These are phyloP conservation scores for Leucocoprinus sp. DNA, from an alignment of 768 basidiomycete genomes.

Conservation along the genomic window DNA sequence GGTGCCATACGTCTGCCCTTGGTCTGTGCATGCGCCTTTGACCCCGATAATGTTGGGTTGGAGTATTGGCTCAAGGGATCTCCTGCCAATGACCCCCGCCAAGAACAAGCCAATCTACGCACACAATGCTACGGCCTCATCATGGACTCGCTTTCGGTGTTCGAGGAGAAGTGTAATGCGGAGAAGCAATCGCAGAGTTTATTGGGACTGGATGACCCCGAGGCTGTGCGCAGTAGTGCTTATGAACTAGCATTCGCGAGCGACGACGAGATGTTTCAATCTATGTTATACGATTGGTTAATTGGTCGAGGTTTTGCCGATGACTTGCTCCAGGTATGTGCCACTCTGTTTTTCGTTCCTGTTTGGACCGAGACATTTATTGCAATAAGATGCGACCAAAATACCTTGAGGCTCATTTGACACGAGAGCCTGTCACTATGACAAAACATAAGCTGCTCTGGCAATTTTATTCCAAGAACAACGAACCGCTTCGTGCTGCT, in stretches of 20 bases:
- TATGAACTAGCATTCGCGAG: conserved; percentile 81
- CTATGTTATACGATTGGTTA: conserved; percentile 91
- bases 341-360: not conserved
- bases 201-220: conserved; percentile 43
- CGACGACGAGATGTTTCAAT: conserved; percentile 91
- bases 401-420: conserved; percentile 84
- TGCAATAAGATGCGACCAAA: conserved; percentile 64
- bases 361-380: conserved; percentile 2
- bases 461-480: conserved; percentile 95
- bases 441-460: conserved; percentile 86
- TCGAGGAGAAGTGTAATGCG: conserved; percentile 56
- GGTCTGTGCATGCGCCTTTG: conserved; percentile 70
- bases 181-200: conserved; percentile 18
- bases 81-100: conserved; percentile 48
- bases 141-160: conserved; percentile 70
- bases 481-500: conserved; percentile 81
- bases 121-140: conserved; percentile 75
- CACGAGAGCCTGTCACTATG: conserved; percentile 69
- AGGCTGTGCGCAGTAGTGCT: conserved; percentile 72
- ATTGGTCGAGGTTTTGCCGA: conserved; percentile 74
- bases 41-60: conserved; percentile 65
- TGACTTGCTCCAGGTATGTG: conserved; percentile 77
- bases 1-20: conserved; percentile 84
- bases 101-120: conserved; percentile 50
- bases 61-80: conserved; percentile 70